Conservation (phyloP, 805 yeast genomes). For the Myxozyma vanderwaltii region DNA sequence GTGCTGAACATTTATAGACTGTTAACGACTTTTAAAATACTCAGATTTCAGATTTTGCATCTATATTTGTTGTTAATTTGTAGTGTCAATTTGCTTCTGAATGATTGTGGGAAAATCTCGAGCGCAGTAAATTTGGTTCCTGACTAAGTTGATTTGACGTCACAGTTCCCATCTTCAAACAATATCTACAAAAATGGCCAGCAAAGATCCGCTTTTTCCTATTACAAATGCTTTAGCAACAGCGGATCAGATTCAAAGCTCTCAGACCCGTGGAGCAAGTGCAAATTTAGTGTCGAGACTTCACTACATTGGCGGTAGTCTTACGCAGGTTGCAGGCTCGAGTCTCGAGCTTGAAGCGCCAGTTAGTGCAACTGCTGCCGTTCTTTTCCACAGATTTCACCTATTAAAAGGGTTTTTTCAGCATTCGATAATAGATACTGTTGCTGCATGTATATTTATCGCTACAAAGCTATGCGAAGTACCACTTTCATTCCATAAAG, state of each 20-base stretch:
- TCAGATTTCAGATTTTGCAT: no score
- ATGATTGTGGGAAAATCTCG: no score
- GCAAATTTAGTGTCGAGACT: constrained; percentile 1
- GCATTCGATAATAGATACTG: constrained; percentile 14
- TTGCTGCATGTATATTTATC: constrained; percentile 23
- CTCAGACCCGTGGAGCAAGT: constrained; percentile 15
- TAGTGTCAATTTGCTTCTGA: no score
- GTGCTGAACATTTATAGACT: constrained; percentile 14
- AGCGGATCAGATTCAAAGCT: constrained; percentile 19
- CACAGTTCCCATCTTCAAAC: no score
- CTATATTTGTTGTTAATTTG: no score
- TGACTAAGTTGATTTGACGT: no score
- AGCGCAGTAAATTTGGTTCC: no score
- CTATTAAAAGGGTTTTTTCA: constrained; percentile 24
- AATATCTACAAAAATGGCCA: no score
- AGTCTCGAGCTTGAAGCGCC: constrained; percentile 16
- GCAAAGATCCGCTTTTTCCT: constrained; percentile 4
- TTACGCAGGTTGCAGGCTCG: constrained; percentile 30
- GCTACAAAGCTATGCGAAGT: constrained; percentile 27
- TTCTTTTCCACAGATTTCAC: constrained; percentile 32
- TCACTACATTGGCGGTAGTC: constrained; percentile 24
- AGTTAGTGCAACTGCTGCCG: constrained; percentile 22
- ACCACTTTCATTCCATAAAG: constrained; percentile 3
- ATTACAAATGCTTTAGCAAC: constrained; percentile 27
- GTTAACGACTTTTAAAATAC: no score